Base-by-base conservation (phyloP, 2,329 filamentous ascomycete species). In the Chaetomium globosum region DNA sequence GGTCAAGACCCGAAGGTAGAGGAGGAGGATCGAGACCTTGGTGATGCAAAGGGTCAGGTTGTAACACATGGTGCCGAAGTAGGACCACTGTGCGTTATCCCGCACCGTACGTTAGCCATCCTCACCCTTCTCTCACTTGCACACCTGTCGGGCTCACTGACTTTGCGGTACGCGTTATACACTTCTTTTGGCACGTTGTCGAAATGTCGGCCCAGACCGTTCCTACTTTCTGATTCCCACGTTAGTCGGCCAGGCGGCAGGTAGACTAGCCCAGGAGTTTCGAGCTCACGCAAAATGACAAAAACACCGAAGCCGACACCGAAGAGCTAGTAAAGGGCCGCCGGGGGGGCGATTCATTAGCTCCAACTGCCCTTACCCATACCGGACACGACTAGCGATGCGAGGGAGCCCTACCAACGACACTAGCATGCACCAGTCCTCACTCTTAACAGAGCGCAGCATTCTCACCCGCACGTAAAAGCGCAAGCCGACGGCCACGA, bases 1-100 rank as follows among this genome's bases (percentile, higher is more conserved):
- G 5, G 71, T 71, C 12, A 74, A 36, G 21, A 73, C 68, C 8
- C 72, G 70, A 2, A 73, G 64, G 53, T 74, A 74, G 2, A 74
- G 64, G 4, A 73, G 58, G 23, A 74, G 61, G 28, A 74, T 72
- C 7, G 71, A 73, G 52, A 72, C 26, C 43, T 74, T 74, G 13
- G 71, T 69, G 36, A 70, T 62, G 26, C 55, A 65, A 9, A 74
- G 52, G 10, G 68, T 71, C n/a, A 65, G 49, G 31, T 71, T 66
- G 65, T 73, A 74, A 53, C 66, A 69, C 0, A 74, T 30, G 1
- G 65, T 63, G 12, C 67, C 67, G 23, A 73, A 63, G 48, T 68
- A 73, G 5, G 58, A 52, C 48, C 53, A 51, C 52, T 51, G 10
- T 43, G 49, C 33, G 58, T 30, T 30, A 31, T 9, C 21, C 16